Evolutionary conservation across 345 rosid species (phyloP).

Genomic region (Moricandia arvensis): DNA sequence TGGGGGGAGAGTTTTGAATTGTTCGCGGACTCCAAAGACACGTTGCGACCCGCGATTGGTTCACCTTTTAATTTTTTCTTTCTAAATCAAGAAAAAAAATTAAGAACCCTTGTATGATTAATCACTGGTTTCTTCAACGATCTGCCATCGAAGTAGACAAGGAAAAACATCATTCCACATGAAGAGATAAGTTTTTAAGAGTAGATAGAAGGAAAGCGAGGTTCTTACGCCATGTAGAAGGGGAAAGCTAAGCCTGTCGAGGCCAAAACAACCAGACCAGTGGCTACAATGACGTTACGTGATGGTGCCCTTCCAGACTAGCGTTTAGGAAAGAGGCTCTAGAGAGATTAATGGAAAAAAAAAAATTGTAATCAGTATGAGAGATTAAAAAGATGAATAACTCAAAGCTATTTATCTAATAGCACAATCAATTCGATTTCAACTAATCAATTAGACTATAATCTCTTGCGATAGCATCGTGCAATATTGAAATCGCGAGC

Average conservation of each 20-base stretch:
- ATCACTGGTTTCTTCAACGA: constrained; percentile 68
- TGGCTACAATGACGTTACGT: constrained; percentile 68
- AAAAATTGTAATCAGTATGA: neutral
- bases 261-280: constrained; percentile 77
- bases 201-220: neutral
- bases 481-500: neutral
- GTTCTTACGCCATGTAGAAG: constrained; percentile 84
- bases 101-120: no score
- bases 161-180: neutral
- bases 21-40: no score
- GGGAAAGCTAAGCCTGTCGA: constrained; percentile 83
- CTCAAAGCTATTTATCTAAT: no score
- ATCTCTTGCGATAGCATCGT: neutral
- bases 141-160: constrained; percentile 35
- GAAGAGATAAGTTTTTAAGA: neutral
- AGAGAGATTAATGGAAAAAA: neutral
- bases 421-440: neutral
- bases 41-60: no score
- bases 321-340: neutral
- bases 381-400: neutral
- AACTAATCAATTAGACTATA: neutral
- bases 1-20: no score
- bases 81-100: no score
- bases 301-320: constrained; percentile 41
- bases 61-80: no score